Base-by-base conservation (phyloP, 768 basidiomycete species). In the Pleurotus pulmonarius region DNA sequence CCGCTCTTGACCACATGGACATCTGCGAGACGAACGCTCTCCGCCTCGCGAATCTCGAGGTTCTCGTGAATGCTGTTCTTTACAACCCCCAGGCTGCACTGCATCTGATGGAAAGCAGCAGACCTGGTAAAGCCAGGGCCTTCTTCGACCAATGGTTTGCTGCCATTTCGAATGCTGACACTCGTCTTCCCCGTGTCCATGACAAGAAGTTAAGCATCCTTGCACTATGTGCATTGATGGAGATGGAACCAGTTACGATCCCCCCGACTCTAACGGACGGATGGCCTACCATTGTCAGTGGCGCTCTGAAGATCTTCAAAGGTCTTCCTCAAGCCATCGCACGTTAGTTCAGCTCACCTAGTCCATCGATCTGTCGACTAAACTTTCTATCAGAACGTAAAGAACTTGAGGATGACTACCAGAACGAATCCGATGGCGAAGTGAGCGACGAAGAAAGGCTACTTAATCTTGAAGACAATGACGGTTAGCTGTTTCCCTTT, bases 141-240 rank as follows among this genome's bases (percentile, higher is more conserved):
- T 92, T 95, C 77, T 93, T 95, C 66, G 83, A 91, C 65, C 80
- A 75, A 60, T 95, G 92, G 92, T 94, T 94, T 66, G 79, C 70
- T 9, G 83, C 83, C 9, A 88, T 93, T 69, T 38, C 34, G 37
- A 85, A 84, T 56, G 71, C 72, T 49, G 76, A 77, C 29, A 74
- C 68, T 22, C 79, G 77, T 47, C 78, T 94, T 37, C 90, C 91
- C 11, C 83, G 92, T 16, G 92, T 96, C 44, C 92, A 96, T 66
- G 92, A 95, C 72, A 93, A 94, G 80, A 92, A 88, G 70, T 73
- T 95, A 56, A 83, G 82, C 61, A 83, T 94, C 56, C 67, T 90
- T 56, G 84, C 92, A 8, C 68, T 95, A 56, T 90, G 86, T 59
- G 83, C 85, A 45, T 71, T 94, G 57, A 74, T 96, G 65, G 90